Percentiles rank a stretch among this genome's conserved stretches.
phyloP scores from a whole-genome alignment of 371 early-diverging fungal species.

The Haplosporangium sp. region DNA sequence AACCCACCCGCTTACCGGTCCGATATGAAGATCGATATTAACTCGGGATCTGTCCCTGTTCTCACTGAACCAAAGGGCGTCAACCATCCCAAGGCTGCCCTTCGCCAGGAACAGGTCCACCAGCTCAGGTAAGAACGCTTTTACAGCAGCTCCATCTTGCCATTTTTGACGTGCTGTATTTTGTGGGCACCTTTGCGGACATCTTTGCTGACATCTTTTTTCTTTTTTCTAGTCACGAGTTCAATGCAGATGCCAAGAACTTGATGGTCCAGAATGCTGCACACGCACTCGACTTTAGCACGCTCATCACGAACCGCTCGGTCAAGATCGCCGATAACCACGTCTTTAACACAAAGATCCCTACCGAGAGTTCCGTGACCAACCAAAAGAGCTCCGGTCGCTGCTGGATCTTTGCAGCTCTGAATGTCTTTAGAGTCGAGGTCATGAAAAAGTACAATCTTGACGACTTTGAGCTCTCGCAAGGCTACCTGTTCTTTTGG shows the following conservation, averaged over 20 bases:
- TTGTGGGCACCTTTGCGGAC: neutral
- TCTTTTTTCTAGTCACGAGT: slow-evolving; percentile 56
- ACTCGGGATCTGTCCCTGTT: slow-evolving; percentile 15
- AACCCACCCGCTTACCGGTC: slow-evolving; percentile 33
- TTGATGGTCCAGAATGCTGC: slow-evolving; percentile 73
- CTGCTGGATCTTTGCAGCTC: slow-evolving; percentile 89
- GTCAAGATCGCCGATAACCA: slow-evolving; percentile 60
- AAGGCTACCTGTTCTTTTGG: slow-evolving; percentile 85
- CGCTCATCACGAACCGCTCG: slow-evolving; percentile 69
- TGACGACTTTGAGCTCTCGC: slow-evolving; percentile 84
- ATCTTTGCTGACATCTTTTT: neutral
- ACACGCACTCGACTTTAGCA: slow-evolving; percentile 64
- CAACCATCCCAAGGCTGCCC: slow-evolving; percentile 40
- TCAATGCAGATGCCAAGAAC: slow-evolving; percentile 75
- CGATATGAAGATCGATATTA: slow-evolving; percentile 44
- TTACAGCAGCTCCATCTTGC: too few species aligned
- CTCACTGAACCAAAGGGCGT: slow-evolving; percentile 40
- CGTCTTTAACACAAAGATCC: slow-evolving; percentile 71
- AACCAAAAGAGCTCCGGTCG: slow-evolving; percentile 85
- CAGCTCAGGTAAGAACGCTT: slow-evolving; percentile 38
- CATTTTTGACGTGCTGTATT: neutral
- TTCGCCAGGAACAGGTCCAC: slow-evolving; percentile 25
- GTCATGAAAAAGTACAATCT: slow-evolving; percentile 75
- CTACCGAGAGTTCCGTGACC: slow-evolving; percentile 72
- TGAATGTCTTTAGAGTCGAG: slow-evolving; percentile 67